Conservation (phyloP, 2,329 filamentous ascomycete genomes). For the Alternaria alternata region DNA sequence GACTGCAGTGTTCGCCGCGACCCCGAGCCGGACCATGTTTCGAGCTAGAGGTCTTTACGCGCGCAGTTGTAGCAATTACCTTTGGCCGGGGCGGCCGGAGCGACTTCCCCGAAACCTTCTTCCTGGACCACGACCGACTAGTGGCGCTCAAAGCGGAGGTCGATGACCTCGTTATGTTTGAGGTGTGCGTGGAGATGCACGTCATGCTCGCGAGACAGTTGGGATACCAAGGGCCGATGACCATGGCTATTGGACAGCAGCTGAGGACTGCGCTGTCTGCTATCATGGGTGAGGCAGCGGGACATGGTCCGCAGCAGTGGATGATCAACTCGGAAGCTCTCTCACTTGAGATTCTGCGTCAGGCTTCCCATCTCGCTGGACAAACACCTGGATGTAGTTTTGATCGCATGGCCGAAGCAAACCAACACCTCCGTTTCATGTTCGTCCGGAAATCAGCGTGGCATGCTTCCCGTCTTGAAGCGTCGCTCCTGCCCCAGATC, state of each 20-base stretch:
- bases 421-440: constrained; percentile 45
- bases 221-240: constrained; percentile 34
- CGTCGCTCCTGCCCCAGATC: constrained; percentile 36
- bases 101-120: constrained; percentile 64
- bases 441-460: constrained; percentile 43
- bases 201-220: constrained; percentile 33
- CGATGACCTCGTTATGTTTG: constrained; percentile 62
- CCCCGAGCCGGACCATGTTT: constrained; percentile 26
- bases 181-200: constrained; percentile 64
- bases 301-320: constrained; percentile 49
- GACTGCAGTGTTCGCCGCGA: constrained; percentile 29
- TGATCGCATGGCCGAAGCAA: constrained; percentile 47
- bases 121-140: constrained; percentile 65
- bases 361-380: constrained; percentile 49
- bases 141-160: constrained; percentile 62
- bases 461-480: constrained; percentile 43
- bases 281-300: constrained; percentile 47
- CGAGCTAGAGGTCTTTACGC: constrained; percentile 55
- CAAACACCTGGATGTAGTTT: constrained; percentile 38
- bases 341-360: constrained; percentile 56
- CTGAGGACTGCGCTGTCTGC: constrained; percentile 49
- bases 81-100: constrained; percentile 46
- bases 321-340: constrained; percentile 53
- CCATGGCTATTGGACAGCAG: constrained; percentile 27
- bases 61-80: constrained; percentile 56